These are phyloP conservation scores for Debaryomyces hansenii DNA, from an alignment of 805 yeast genomes.

Conservation along the genomic window DNA sequence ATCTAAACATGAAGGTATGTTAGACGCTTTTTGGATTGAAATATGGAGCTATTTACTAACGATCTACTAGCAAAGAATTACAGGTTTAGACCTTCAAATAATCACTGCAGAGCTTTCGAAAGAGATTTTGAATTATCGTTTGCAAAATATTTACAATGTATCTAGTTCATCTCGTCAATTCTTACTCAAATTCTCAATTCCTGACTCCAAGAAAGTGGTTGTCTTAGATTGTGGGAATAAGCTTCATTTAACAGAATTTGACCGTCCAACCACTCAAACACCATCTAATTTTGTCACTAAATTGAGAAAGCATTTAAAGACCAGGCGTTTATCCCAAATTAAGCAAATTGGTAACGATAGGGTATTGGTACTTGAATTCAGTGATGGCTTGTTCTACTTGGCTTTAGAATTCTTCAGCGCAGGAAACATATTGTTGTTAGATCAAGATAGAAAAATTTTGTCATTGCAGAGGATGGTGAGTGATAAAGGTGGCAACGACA, in stretches of 20 bases:
- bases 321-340: conserved; percentile 71
- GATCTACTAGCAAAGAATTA: conserved; percentile 68
- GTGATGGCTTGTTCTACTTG: conserved; percentile 75
- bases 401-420: conserved; percentile 94
- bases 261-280: conserved; percentile 73
- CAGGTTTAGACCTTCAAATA: conserved; percentile 78
- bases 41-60: neutral
- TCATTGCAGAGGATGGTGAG: conserved; percentile 77
- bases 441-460: conserved; percentile 64
- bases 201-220: conserved; percentile 75
- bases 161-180: conserved; percentile 71
- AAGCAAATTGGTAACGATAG: conserved; percentile 80
- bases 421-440: conserved; percentile 82
- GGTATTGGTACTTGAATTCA: conserved; percentile 78
- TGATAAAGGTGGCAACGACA: conserved; percentile 63
- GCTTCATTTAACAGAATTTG: conserved; percentile 74
- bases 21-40: neutral
- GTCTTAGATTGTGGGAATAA: conserved; percentile 87
- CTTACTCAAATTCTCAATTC: conserved; percentile 74
- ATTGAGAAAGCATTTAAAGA: conserved; percentile 80
- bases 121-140: conserved; percentile 60
- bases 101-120: conserved; percentile 64
- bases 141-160: conserved; percentile 84
- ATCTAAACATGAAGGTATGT: neutral
- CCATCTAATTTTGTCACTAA: conserved; percentile 88